Percentiles rank a stretch among this genome's conserved stretches.
phyloP scores from a whole-genome alignment of 139 green algal species.

The Chlamydomonas sp. region DNA sequence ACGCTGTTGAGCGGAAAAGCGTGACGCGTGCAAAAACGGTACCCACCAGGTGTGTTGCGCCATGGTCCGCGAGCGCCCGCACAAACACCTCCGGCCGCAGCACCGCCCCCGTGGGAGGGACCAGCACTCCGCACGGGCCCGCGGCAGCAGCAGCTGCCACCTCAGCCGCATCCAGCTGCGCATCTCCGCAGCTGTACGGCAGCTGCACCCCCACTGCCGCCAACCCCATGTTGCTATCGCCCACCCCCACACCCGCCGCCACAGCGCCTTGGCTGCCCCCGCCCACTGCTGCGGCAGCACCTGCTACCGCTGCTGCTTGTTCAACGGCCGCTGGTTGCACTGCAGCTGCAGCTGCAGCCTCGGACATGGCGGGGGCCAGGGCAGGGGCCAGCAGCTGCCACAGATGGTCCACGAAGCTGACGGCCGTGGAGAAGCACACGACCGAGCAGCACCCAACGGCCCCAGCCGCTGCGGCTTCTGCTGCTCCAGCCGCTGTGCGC shows the following conservation, averaged over 20 bases:
- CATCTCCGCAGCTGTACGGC: not conserved
- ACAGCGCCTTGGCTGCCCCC: not conserved
- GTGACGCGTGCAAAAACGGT: too few relatives aligned
- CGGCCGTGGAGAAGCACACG: constrained; percentile 26
- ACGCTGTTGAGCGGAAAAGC: not conserved
- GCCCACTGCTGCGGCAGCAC: constrained; percentile 1
- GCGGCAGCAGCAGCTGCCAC: not conserved
- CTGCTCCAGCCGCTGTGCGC: too few relatives aligned
- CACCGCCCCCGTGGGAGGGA: not conserved
- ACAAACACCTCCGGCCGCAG: constrained; percentile 38
- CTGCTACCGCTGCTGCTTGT: not conserved
- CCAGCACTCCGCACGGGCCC: not conserved
- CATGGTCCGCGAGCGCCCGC: constrained; percentile 35
- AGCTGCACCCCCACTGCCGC: not conserved
- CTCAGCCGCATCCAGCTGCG: not conserved
- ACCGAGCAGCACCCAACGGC: not conserved
- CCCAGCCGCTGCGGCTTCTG: not conserved
- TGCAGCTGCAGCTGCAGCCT: not conserved
- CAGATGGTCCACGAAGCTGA: constrained; percentile 47
- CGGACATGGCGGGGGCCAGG: not conserved
- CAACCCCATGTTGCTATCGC: not conserved
- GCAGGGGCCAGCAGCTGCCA: constrained; percentile 38
- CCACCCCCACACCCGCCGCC: not conserved
- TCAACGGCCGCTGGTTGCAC: not conserved
- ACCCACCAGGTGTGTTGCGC: constrained; percentile 63